phyloP scores from a whole-genome alignment of 139 green algal genomes.

The Nannochloris sp. region DNA sequence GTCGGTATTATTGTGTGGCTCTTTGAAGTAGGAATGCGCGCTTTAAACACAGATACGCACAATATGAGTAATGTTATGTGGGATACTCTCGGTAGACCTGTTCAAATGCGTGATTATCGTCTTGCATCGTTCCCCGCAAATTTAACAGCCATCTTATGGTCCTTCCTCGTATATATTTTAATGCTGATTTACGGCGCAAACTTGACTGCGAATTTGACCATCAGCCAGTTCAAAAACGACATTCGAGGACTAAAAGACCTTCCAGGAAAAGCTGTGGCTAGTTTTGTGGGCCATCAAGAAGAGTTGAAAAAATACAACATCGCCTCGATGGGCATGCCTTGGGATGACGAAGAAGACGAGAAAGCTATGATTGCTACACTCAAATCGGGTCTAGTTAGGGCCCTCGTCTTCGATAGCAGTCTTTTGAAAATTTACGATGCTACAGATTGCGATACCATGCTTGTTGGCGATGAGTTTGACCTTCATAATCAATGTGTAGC shows the following conservation, averaged over 20 bases:
- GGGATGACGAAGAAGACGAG: constrained; percentile 1
- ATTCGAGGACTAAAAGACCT: background rate
- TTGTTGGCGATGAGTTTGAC: background rate
- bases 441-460: background rate
- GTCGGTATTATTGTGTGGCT: background rate
- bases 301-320: background rate
- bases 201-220: constrained; percentile 8
- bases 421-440: background rate
- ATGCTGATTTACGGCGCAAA: constrained; percentile 5
- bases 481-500: background rate
- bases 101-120: background rate
- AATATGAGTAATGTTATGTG: background rate
- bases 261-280: background rate
- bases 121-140: background rate
- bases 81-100: background rate
- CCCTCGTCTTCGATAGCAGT: background rate
- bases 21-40: background rate
- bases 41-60: background rate
- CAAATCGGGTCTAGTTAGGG: background rate
- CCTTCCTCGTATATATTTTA: background rate
- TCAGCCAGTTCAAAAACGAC: background rate
- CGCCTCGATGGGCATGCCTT: background rate
- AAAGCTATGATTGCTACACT: background rate
- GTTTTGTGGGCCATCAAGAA: background rate
- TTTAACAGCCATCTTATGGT: background rate